Evolutionary conservation across 768 basidiomycete species (phyloP).

Genomic region (Termitomyces sp.): DNA sequence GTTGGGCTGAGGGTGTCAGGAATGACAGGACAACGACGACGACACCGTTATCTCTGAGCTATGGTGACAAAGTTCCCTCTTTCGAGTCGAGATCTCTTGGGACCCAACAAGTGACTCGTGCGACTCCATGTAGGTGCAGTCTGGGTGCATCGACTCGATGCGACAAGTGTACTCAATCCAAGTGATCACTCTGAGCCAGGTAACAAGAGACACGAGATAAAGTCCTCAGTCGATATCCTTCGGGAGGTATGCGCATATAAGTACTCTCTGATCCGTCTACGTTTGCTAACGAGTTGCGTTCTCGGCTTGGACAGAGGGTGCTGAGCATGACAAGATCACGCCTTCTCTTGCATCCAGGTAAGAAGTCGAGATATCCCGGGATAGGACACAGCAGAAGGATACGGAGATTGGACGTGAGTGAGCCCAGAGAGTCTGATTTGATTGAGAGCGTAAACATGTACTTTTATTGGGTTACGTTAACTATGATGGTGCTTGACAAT

Average conservation of each 20-base stretch:
- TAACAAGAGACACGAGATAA: neutral
- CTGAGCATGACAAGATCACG: neutral
- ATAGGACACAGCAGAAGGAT: neutral
- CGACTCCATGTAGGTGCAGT: neutral
- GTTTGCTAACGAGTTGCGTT: neutral
- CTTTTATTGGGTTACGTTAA: no score
- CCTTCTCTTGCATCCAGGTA: neutral
- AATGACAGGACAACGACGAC: neutral
- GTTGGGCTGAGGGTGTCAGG: neutral
- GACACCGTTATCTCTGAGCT: no score
- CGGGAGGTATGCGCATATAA: neutral
- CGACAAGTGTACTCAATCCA: neutral
- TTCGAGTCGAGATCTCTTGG: neutral
- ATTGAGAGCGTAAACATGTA: no score
- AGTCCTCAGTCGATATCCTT: neutral
- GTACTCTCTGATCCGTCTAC: no score
- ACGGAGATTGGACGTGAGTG: neutral
- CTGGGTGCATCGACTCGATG: neutral
- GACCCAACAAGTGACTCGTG: neutral
- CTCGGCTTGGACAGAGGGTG: neutral
- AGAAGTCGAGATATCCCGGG: neutral
- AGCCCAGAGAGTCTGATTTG: neutral
- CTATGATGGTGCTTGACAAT: no score
- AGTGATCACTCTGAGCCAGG: neutral
- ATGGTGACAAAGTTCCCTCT: neutral